Base-by-base conservation (phyloP, 164 flowering plant species). In the Chloranthus sessilifolius region DNA sequence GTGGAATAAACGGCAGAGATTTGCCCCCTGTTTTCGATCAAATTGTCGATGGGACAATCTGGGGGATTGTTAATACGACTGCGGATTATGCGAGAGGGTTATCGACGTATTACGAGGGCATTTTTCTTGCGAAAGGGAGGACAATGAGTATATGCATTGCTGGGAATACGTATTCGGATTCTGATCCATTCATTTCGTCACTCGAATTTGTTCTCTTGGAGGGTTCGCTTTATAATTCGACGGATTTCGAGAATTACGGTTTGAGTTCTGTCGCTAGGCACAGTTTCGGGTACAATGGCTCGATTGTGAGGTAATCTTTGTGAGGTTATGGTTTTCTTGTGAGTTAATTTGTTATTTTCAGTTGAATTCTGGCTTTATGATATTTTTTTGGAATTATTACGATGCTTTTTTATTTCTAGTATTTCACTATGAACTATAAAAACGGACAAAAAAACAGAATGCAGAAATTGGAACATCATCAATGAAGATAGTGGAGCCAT, bases 1-100 rank as follows among this genome's bases (percentile, higher is more conserved):
- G 94, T 5, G 91, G 79, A 8, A 46, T 81, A 24, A 76, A 82
- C 37, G 89, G 83, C 37, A 28, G 3, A 4, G 54, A 44, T 7
- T 49, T 67, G 24, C 86, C 95, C 10, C 89, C 96, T 16, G 94
- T 88, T 15, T 88, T 88, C 41, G 94, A 88, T 52, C 96, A 83
- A 70, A 79, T 88, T 11, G 83, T 92, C 4, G 96, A 88, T 35
- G 95, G 95, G 42, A 83, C 96, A 0, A n/a, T 82, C 3, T 92
- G 95, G 95, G 47, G 78, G 33, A 56, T 72, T 51, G 98, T 92
- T 50, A 86, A 92, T 43, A 92, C 98, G 1, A 81, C 95, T 0
- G 78, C 60, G 46, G 95, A 92, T 68, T 83, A 79, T 56, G 44
- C 40, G 3, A 55, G 36, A 2, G 80, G 74, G 14, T 11, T 44